Percentiles rank a stretch among this genome's conserved stretches.
Conservation (phyloP, 2,329 filamentous ascomycete species). For the Hysterium pulicare region DNA sequence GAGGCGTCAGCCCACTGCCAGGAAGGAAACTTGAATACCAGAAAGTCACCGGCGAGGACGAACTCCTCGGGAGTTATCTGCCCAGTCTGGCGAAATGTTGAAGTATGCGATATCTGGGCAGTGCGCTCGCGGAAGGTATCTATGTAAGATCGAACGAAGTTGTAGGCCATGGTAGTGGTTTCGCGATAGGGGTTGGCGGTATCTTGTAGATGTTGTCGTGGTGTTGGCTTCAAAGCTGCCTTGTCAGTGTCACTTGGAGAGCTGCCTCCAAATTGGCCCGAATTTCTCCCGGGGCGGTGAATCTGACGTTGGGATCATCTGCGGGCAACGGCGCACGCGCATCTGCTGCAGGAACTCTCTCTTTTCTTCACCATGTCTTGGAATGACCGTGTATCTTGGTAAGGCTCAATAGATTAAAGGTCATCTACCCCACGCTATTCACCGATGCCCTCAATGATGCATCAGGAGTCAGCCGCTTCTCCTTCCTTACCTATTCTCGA, state of each 20-base stretch:
- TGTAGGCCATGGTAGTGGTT: constrained; percentile 67
- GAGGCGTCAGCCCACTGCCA: constrained; percentile 96
- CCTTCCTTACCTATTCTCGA: constrained; percentile 48
- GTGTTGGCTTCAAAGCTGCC: constrained; percentile 7
- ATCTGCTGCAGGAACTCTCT: constrained; percentile 1
- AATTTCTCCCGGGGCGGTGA: no score
- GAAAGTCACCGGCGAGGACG: constrained; percentile 89
- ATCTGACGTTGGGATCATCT: no score
- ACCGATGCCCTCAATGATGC: constrained; percentile 2
- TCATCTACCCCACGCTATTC: constrained; percentile 4
- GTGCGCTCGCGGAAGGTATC: constrained; percentile 90
- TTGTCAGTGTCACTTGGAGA: no score
- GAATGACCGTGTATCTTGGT: no score
- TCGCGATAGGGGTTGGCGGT: not conserved
- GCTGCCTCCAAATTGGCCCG: no score
- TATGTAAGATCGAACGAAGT: constrained; percentile 75
- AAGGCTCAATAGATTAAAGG: constrained; percentile 1
- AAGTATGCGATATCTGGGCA: constrained; percentile 83
- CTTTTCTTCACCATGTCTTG: no score
- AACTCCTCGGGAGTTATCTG: constrained; percentile 98
- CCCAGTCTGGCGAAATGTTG: constrained; percentile 88
- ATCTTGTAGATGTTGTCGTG: constrained; percentile 1
- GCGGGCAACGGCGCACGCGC: constrained; percentile 1
- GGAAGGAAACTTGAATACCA: constrained; percentile 98
- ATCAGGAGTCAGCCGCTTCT: not conserved